Conservation (phyloP, 1,284 basidiomycete species). For the Ustilago tritici region DNA sequence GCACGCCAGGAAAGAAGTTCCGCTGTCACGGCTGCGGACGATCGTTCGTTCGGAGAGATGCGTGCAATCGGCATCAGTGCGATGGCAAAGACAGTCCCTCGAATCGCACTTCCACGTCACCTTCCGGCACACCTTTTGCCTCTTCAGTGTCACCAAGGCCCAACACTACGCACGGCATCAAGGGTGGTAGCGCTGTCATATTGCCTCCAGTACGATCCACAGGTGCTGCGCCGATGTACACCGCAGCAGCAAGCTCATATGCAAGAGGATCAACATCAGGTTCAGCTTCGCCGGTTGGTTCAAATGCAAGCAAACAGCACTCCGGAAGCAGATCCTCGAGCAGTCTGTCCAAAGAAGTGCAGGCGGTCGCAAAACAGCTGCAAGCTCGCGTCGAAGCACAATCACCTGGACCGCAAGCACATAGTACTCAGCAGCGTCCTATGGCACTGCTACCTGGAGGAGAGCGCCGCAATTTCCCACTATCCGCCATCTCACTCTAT, state of each 20-base stretch:
- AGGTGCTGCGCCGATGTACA: not conserved
- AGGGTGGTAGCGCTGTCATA: conserved; percentile 8
- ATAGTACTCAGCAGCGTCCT: conserved; percentile 12
- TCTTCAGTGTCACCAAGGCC: conserved; percentile 29
- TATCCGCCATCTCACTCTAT: conserved; percentile 47
- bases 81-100: conserved; percentile 29
- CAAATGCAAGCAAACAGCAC: conserved; percentile 2
- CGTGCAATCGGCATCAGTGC: conserved; percentile 62
- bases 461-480: conserved; percentile 38
- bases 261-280: conserved; percentile 18
- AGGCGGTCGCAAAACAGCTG: conserved; percentile 44
- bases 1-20: conserved; percentile 66
- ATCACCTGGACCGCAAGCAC: conserved; percentile 22
- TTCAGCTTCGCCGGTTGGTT: conserved; percentile 6
- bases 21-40: conserved; percentile 62
- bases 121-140: conserved; percentile 21
- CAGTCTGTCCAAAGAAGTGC: conserved; percentile 45
- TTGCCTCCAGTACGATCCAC: conserved; percentile 10
- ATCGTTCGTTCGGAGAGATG: conserved; percentile 65
- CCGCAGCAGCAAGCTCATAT: not conserved
- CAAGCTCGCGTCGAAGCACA: conserved; percentile 50
- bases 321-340: conserved; percentile 12
- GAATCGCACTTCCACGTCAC: conserved; percentile 23
- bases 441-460: conserved; percentile 21
- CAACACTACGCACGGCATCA: conserved; percentile 7